A percentile compares a stretch with the other conserved stretches of the same genome.
Evolutionary conservation across 768 basidiomycete genomes (phyloP).

Genomic region (Kondoa malvinella): DNA sequence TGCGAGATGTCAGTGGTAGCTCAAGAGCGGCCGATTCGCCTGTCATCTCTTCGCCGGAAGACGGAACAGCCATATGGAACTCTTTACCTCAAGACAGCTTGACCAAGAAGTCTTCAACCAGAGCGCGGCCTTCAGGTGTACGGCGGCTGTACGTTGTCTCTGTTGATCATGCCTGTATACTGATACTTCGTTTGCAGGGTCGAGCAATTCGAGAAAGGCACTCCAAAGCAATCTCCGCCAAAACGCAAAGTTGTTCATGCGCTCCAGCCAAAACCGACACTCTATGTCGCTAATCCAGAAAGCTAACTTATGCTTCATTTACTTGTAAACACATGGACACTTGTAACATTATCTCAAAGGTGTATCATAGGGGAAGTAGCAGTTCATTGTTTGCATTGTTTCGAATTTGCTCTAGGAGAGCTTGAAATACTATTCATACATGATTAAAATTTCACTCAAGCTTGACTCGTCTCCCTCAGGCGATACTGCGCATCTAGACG

Average conservation of each 20-base stretch:
- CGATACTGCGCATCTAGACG: not conserved
- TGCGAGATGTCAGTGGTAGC: not conserved
- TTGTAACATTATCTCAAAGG: no score
- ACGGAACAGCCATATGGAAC: not conserved
- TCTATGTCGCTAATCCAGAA: conserved; percentile 2
- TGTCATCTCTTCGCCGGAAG: no score
- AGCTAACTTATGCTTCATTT: not conserved
- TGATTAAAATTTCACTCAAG: not conserved
- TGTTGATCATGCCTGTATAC: not conserved
- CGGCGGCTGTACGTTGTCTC: not conserved
- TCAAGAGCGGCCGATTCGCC: not conserved
- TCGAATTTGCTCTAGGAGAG: no score
- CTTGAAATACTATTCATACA: no score
- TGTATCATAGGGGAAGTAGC: no score
- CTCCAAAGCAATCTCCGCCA: not conserved
- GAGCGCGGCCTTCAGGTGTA: not conserved
- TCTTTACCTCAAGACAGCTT: not conserved
- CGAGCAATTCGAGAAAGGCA: not conserved
- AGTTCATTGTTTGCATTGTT: not conserved
- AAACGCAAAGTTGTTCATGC: not conserved
- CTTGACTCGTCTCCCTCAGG: not conserved
- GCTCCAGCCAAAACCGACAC: not conserved
- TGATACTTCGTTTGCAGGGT: not conserved
- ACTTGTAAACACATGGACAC: no score
- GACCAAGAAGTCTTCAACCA: not conserved